Conservation (phyloP, 2,329 filamentous ascomycete genomes). For the Aspergillus costaricaensis region DNA sequence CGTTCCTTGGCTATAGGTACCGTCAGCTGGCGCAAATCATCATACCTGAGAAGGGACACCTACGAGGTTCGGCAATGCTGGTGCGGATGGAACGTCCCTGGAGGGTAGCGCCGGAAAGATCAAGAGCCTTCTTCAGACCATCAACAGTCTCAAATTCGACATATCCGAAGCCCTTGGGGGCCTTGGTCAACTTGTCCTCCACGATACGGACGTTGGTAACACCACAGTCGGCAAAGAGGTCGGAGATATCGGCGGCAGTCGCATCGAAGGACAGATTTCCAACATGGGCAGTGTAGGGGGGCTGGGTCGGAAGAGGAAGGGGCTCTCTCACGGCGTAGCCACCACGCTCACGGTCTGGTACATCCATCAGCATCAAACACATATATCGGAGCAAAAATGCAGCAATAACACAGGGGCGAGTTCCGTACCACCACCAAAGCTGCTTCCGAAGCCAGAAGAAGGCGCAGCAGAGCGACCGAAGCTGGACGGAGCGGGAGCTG, state of each 20-base stretch:
- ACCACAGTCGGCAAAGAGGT: slow-evolving; percentile 82
- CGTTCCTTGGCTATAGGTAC: slow-evolving; percentile 72
- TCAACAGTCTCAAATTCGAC: slow-evolving; percentile 89
- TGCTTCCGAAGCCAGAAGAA: slow-evolving; percentile 38
- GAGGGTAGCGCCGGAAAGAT: slow-evolving; percentile 77
- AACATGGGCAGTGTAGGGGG: slow-evolving; percentile 92
- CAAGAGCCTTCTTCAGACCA: slow-evolving; percentile 86
- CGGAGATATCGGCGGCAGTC: slow-evolving; percentile 75
- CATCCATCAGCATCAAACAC: slow-evolving; percentile 19
- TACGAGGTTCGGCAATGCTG: slow-evolving; percentile 97
- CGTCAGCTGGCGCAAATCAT: slow-evolving; percentile 36
- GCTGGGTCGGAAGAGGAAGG: slow-evolving; percentile 84
- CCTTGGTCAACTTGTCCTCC: slow-evolving; percentile 89
- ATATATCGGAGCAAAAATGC: not conserved
- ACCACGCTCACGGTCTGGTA: slow-evolving; percentile 40
- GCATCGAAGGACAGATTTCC: slow-evolving; percentile 97
- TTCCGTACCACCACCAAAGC: slow-evolving; percentile 38
- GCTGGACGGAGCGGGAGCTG: slow-evolving; percentile 46
- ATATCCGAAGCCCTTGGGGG: slow-evolving; percentile 97
- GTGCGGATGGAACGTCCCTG: slow-evolving; percentile 88
- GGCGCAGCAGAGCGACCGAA: slow-evolving; percentile 54
- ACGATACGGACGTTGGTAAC: slow-evolving; percentile 93
- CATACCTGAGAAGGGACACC: slow-evolving; percentile 16
- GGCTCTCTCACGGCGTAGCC: slow-evolving; percentile 60
- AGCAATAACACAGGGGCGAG: slow-evolving; percentile 12